These are phyloP conservation scores for Oryza meyeriana DNA, from an alignment of 176 grass and related monocot genomes.

Conservation along the genomic window DNA sequence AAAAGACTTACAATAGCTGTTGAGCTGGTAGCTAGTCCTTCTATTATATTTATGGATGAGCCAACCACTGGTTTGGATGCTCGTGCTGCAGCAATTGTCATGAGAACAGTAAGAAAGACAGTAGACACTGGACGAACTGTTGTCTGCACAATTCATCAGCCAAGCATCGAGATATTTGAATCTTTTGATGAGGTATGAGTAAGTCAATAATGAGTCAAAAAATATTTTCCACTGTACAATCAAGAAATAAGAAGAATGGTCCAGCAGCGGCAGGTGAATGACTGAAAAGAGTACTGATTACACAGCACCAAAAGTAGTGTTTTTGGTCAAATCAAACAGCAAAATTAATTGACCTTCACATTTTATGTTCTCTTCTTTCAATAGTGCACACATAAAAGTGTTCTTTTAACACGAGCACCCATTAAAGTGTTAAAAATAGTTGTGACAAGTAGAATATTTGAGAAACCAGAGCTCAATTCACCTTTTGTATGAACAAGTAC, in stretches of 20 bases:
- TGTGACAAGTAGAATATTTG: not conserved
- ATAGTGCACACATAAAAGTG: not conserved
- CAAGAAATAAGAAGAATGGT: not conserved
- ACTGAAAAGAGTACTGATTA: not conserved
- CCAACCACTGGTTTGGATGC: constrained; percentile 88
- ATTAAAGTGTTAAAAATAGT: not conserved
- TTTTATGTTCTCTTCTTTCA: not conserved
- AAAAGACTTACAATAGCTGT: constrained; percentile 93
- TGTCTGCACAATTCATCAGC: constrained; percentile 94
- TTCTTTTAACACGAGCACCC: not conserved
- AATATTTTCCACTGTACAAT: not conserved
- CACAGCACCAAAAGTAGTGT: constrained; percentile 1
- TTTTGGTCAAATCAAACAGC: not conserved
- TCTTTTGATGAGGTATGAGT: constrained; percentile 86
- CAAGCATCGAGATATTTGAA: constrained; percentile 94
- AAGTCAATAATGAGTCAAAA: not conserved
- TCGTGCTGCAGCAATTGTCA: constrained; percentile 89
- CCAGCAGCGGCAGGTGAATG: not conserved
- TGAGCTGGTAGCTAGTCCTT: constrained; percentile 86
- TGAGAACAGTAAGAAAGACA: constrained; percentile 89
- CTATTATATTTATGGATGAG: constrained; percentile 97
- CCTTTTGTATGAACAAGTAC: not conserved
- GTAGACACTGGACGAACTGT: constrained; percentile 94
- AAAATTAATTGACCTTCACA: not conserved
- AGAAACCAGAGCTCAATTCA: not conserved